These are phyloP conservation scores for Vigna nakashimae DNA, from an alignment of 306 rosid genomes.

Conservation along the genomic window DNA sequence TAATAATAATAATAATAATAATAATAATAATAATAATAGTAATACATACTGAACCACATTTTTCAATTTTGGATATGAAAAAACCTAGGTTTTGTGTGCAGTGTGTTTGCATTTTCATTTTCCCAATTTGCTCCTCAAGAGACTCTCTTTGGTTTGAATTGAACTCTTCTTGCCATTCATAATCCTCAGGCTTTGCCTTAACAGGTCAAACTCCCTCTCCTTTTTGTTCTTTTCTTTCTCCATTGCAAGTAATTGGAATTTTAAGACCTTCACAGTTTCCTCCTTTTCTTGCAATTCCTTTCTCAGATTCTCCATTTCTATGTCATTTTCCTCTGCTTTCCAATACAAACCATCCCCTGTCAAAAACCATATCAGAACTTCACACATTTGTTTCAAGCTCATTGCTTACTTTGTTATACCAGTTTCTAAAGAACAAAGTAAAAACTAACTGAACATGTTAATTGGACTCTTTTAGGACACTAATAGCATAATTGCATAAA, in stretches of 20 bases:
- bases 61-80: slow-evolving; percentile 28
- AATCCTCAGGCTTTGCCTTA: slow-evolving; percentile 90
- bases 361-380: slow-evolving; percentile 22
- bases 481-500: background rate
- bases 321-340: slow-evolving; percentile 77
- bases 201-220: slow-evolving; percentile 80
- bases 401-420: background rate
- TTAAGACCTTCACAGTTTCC: slow-evolving; percentile 58
- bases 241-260: slow-evolving; percentile 56
- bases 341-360: slow-evolving; percentile 73
- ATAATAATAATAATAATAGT: background rate
- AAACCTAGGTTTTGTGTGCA: slow-evolving; percentile 24
- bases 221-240: slow-evolving; percentile 65
- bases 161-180: slow-evolving; percentile 65
- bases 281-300: slow-evolving; percentile 70
- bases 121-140: slow-evolving; percentile 50
- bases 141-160: slow-evolving; percentile 49
- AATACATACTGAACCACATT: slow-evolving; percentile 22
- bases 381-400: background rate
- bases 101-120: slow-evolving; percentile 29
- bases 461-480: background rate
- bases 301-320: slow-evolving; percentile 66
- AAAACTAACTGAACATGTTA: background rate
- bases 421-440: background rate
- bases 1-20: background rate